Evolutionary conservation across 257 asterid genomes (phyloP), one percentile per base, ranked within the genome.

Genomic region (Mitragyna speciosa): DNA sequence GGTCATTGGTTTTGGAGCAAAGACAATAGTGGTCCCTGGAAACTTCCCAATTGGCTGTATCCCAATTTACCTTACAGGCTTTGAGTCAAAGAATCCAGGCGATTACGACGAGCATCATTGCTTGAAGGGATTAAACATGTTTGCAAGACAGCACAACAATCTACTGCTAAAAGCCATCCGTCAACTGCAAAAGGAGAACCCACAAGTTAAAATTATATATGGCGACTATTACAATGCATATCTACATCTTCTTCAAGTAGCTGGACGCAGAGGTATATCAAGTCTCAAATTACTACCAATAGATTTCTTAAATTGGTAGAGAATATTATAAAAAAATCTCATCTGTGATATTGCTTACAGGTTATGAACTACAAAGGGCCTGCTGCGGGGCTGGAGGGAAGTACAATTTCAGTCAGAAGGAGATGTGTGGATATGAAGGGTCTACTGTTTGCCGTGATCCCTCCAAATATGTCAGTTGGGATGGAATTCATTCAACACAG

Each of bases 41-140:
- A 84, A 82, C 67, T 81, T 84, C 10, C 85, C 85, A 0, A 75
- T 84, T 5, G 85, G 83, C 0, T 84, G 85, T 72, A 63, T 84
- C 26, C 83, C 85, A 52, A 77, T 78, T 12, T 59, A 52, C 17
- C 59, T 52, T 4, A 52, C 59, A 4, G 54, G 36, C 1, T 81
- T 74, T 8, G 33, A 28, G 2, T 75, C 64, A 12, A 72, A 65
- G 12, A 22, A 12, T 12, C 16, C 75, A 0, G 45, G 36, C 0
- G 52, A 78, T 5, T 84, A 75, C 28, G 85, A 82, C 31, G 68
- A 75, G 22, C 59, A 71, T 8, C 58, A 33, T 52, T 78, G 85
- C 45, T 1, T 79, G 12, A 76, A 48, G 11, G 30, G 47, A 2
- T 28, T 81, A n/a, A 84, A 81, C 20, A 81, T 36, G 6, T 79